Evolutionary conservation across 176 grass and related monocot species (phyloP).

Genomic region (Oryza nivara): DNA sequence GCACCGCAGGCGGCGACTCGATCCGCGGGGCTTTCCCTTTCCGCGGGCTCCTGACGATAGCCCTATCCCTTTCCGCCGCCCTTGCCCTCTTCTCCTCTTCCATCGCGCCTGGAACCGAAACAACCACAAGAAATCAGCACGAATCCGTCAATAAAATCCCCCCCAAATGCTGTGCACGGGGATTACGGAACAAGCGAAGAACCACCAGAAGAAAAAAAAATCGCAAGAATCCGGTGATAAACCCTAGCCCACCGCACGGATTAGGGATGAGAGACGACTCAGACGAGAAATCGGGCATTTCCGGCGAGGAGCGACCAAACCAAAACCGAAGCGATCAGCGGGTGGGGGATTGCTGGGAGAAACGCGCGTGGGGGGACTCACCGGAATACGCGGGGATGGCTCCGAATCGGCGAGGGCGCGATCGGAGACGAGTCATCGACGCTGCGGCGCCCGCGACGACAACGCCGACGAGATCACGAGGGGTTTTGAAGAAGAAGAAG

Average conservation of each 20-base stretch:
- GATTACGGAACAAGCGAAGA: too few species aligned
- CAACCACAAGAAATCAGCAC: not conserved
- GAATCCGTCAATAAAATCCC: not conserved
- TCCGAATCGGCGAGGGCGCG: too few species aligned
- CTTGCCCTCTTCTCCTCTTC: conserved; percentile 17
- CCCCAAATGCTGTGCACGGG: not conserved
- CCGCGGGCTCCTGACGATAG: conserved; percentile 11
- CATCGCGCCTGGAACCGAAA: conserved; percentile 42
- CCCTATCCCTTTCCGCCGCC: not conserved
- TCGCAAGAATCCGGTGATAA: too few species aligned
- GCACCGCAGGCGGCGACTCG: not conserved
- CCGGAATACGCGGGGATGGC: not conserved
- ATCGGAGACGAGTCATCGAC: too few species aligned
- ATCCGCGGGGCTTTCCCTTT: conserved; percentile 10
- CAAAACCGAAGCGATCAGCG: not conserved
- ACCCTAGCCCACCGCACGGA: not conserved
- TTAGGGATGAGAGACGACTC: not conserved
- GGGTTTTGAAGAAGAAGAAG: too few species aligned
- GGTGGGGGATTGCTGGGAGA: too few species aligned
- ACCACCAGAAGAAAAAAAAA: too few species aligned
- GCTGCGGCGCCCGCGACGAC: too few species aligned
- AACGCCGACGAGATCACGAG: too few species aligned
- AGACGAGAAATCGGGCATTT: too few species aligned
- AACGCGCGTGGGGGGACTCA: not conserved
- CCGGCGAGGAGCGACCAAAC: not conserved